Percentiles rank a stretch among this genome's conserved stretches.
These are phyloP conservation scores for Phycomyces nitens DNA, from an alignment of 192 early-diverging fungal species.

Conservation along the genomic window DNA sequence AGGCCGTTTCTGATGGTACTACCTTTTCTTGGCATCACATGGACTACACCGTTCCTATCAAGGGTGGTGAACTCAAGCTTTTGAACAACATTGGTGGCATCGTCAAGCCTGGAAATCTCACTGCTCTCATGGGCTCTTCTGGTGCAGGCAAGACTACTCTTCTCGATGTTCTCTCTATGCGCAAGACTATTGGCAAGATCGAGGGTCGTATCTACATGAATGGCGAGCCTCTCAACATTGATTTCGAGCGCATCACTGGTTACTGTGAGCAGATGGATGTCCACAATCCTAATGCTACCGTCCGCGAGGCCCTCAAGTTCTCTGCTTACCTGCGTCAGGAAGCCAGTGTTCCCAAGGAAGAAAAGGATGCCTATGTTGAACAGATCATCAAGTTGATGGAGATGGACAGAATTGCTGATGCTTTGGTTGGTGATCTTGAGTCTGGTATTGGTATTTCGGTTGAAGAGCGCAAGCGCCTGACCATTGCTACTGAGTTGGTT, in stretches of 20 bases:
- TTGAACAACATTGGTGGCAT: constrained; percentile 67
- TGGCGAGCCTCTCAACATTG: constrained; percentile 47
- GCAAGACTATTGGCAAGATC: constrained; percentile 70
- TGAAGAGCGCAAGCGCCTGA: constrained; percentile 85
- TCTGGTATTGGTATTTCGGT: constrained; percentile 76
- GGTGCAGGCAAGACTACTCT: constrained; percentile 79
- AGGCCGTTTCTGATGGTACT: constrained; percentile 48
- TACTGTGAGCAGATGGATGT: constrained; percentile 88
- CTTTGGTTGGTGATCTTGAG: constrained; percentile 69
- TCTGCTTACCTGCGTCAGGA: constrained; percentile 75
- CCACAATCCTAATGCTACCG: constrained; percentile 71
- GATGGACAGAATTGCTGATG: constrained; percentile 68
- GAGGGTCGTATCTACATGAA: constrained; percentile 72
- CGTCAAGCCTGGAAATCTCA: constrained; percentile 74
- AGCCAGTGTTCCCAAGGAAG: constrained; percentile 52
- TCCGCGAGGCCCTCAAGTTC: constrained; percentile 74
- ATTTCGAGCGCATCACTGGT: constrained; percentile 68
- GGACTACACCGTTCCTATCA: constrained; percentile 50
- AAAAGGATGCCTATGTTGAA: constrained; percentile 73
- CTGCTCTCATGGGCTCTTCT: constrained; percentile 77
- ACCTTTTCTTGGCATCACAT: constrained; percentile 65
- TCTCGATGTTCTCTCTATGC: constrained; percentile 67
- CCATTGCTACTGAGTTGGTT: constrained; percentile 82
- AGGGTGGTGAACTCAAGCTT: constrained; percentile 49
- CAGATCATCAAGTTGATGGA: constrained; percentile 73